A percentile compares a stretch with the other conserved stretches of the same genome.
These are phyloP conservation scores for Kurtzmaniella natalensis DNA, from an alignment of 1,139 yeast genomes.

Conservation along the genomic window DNA sequence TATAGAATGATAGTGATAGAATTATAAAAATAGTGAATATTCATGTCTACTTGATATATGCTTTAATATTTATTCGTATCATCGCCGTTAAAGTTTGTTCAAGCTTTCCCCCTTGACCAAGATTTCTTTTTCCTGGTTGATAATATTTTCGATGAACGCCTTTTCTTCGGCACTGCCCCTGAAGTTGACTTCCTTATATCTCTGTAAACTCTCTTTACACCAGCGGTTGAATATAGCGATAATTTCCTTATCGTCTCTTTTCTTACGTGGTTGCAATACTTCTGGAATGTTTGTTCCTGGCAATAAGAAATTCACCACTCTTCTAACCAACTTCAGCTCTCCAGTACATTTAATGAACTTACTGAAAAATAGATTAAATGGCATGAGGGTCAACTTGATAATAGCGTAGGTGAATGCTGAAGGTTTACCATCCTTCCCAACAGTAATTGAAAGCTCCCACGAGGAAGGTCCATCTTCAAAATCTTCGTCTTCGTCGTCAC, in stretches of 20 bases:
- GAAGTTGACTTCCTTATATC: slow-evolving; percentile 11
- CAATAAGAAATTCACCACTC: slow-evolving; percentile 13
- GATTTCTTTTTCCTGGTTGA: slow-evolving; percentile 12
- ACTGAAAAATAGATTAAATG: slow-evolving; percentile 20
- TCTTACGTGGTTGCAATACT: slow-evolving; percentile 3
- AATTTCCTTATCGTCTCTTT: slow-evolving; percentile 11
- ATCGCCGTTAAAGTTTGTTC: too few species aligned
- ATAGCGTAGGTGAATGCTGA: slow-evolving; percentile 25
- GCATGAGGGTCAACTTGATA: slow-evolving; percentile 21
- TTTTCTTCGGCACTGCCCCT: background rate
- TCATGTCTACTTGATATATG: too few species aligned
- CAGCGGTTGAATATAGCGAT: slow-evolving; percentile 16
- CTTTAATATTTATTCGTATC: too few species aligned
- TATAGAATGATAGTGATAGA: too few species aligned
- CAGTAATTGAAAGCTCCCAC: slow-evolving; percentile 26
- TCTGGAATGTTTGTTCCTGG: slow-evolving; percentile 7
- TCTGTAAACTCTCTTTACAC: slow-evolving; percentile 17
- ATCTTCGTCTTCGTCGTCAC: slow-evolving; percentile 11
- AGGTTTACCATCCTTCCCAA: slow-evolving; percentile 20
- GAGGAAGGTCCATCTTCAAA: slow-evolving; percentile 12
- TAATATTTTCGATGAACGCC: slow-evolving; percentile 2
- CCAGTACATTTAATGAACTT: slow-evolving; percentile 12
- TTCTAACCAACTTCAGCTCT: slow-evolving; percentile 13
- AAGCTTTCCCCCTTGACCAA: too few species aligned
- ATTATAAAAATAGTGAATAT: too few species aligned